phyloP scores from a whole-genome alignment of 2,329 filamentous ascomycete species.

The Diaporthe batatas region DNA sequence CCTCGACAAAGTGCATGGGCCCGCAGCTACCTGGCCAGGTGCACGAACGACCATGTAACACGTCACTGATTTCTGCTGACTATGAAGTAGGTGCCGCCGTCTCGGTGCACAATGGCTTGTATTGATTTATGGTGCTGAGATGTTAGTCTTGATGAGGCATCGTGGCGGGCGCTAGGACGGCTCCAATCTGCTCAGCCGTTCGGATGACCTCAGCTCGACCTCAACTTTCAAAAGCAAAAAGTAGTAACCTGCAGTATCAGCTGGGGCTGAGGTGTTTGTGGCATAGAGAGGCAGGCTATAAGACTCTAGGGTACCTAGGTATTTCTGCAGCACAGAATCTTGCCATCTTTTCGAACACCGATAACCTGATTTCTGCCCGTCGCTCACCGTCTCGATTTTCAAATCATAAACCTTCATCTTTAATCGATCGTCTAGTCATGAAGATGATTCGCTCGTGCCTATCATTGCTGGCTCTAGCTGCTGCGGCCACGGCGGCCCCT shows the following conservation, averaged over 20 bases:
- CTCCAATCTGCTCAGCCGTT: background rate
- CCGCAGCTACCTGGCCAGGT: background rate
- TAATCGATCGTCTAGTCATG: background rate
- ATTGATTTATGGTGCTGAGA: slow-evolving; percentile 18
- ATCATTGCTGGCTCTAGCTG: slow-evolving; percentile 13
- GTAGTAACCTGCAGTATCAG: background rate
- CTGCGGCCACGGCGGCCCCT: slow-evolving; percentile 11
- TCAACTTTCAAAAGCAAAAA: slow-evolving; percentile 1
- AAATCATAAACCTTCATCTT: too few relatives aligned
- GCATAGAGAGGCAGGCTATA: background rate
- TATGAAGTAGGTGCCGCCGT: background rate
- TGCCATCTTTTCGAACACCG: background rate
- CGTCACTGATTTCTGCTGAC: background rate
- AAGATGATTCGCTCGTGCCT: slow-evolving; percentile 10
- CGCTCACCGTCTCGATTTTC: background rate
- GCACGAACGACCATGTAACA: background rate
- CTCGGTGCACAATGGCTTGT: slow-evolving; percentile 14
- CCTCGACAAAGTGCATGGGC: background rate
- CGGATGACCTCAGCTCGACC: slow-evolving; percentile 28
- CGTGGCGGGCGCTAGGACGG: slow-evolving; percentile 20
- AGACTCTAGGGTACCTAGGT: background rate
- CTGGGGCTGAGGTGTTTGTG: background rate
- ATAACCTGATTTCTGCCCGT: background rate
- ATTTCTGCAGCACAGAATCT: background rate
- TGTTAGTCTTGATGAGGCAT: background rate